Percentiles rank a stretch among this genome's conserved stretches.
Conservation (phyloP, 139 green algal genomes). For the Chlorella sp. region DNA sequence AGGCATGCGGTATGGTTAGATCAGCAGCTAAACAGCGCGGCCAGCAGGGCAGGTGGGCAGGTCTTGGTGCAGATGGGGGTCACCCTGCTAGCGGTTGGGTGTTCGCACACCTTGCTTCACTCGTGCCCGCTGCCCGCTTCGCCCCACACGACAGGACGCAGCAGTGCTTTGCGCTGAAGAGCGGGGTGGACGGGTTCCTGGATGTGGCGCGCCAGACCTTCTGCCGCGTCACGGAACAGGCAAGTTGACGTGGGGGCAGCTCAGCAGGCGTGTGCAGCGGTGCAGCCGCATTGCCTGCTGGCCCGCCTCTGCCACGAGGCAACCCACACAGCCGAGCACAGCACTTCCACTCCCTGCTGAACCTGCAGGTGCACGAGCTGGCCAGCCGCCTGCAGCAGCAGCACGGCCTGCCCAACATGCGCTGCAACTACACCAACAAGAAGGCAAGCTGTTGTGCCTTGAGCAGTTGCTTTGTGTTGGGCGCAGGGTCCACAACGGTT, state of each 20-base stretch:
- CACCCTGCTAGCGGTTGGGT: too few relatives aligned
- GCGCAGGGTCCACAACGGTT: too few relatives aligned
- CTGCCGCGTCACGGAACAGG: conserved; percentile 75
- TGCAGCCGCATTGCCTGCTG: neutral
- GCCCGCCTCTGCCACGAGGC: neutral
- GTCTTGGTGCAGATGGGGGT: too few relatives aligned
- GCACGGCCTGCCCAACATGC: conserved; percentile 45
- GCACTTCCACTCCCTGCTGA: neutral
- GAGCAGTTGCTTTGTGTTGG: conserved; percentile 17
- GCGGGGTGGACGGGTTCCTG: conserved; percentile 73
- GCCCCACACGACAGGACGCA: conserved; percentile 41
- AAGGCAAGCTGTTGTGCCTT: too few relatives aligned
- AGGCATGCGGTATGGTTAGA: neutral
- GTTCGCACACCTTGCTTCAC: too few relatives aligned
- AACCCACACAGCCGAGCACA: too few relatives aligned
- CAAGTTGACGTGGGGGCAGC: neutral
- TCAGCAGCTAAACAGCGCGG: neutral
- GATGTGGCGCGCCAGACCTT: conserved; percentile 83
- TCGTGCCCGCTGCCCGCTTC: too few relatives aligned
- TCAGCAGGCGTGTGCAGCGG: too few relatives aligned
- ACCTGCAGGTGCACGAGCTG: conserved; percentile 66
- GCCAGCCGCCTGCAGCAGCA: conserved; percentile 49
- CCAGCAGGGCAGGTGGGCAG: neutral
- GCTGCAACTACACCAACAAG: conserved; percentile 68
- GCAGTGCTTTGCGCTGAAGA: conserved; percentile 79